Conservation (phyloP, 2,329 filamentous ascomycete genomes). For the Neurospora crassa region DNA sequence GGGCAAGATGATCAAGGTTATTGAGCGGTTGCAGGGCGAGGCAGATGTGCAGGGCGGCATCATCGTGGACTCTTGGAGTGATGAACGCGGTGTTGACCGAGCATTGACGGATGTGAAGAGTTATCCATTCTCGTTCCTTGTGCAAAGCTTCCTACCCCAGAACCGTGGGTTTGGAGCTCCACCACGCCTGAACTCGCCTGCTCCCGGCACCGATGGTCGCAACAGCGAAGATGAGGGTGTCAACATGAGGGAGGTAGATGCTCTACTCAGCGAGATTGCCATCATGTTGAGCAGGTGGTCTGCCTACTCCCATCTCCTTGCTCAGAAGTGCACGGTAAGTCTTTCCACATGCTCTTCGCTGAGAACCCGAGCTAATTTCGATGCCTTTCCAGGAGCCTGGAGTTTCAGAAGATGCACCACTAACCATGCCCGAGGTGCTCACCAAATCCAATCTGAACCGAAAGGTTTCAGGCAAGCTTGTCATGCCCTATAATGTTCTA, state of each 20-base stretch:
- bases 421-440: slow-evolving; percentile 65
- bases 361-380: slow-evolving; percentile 2
- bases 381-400: slow-evolving; percentile 36
- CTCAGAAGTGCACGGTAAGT: slow-evolving; percentile 72
- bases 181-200: slow-evolving; percentile 68
- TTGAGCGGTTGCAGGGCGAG: slow-evolving; percentile 86
- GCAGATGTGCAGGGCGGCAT: slow-evolving; percentile 95
- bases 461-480: slow-evolving; percentile 67
- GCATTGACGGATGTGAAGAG: slow-evolving; percentile 92
- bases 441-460: slow-evolving; percentile 67
- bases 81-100: slow-evolving; percentile 76
- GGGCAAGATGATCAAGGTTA: slow-evolving; percentile 90
- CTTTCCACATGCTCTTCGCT: neutral
- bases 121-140: slow-evolving; percentile 93
- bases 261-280: slow-evolving; percentile 74
- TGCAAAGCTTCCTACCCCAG: slow-evolving; percentile 76
- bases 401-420: slow-evolving; percentile 40
- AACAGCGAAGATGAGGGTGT: slow-evolving; percentile 82
- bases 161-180: slow-evolving; percentile 49
- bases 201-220: slow-evolving; percentile 45
- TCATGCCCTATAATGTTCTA: slow-evolving; percentile 80
- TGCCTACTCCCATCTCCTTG: slow-evolving; percentile 80
- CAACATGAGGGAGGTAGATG: slow-evolving; percentile 94
- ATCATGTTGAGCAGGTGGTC: slow-evolving; percentile 93
- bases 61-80: slow-evolving; percentile 88